Percentiles rank a stretch among this genome's conserved stretches.
These are phyloP conservation scores for Russula griseocarnosa DNA, from an alignment of 768 basidiomycete genomes.

Conservation along the genomic window DNA sequence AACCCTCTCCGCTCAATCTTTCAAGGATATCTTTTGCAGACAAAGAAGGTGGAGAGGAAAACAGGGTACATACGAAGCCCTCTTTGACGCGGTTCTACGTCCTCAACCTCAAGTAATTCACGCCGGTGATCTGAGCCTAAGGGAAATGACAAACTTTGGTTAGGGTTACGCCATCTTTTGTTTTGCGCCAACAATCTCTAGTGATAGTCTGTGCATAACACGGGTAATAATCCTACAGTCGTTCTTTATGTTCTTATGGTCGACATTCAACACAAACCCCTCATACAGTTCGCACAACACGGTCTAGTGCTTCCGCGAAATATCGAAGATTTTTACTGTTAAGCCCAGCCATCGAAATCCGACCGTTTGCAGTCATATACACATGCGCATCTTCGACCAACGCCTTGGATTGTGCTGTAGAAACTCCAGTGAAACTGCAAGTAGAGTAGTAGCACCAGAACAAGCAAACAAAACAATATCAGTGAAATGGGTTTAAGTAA, in stretches of 20 bases:
- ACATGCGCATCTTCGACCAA: conserved; percentile 72
- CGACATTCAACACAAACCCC: neutral
- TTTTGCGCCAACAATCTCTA: too few relatives aligned
- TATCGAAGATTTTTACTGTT: conserved; percentile 75
- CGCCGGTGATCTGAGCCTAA: too few relatives aligned
- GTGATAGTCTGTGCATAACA: too few relatives aligned
- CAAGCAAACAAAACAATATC: conserved; percentile 16
- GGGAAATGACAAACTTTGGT: too few relatives aligned
- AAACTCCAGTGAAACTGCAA: conserved; percentile 79
- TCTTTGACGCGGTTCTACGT: too few relatives aligned
- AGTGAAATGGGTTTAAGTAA: conserved; percentile 22
- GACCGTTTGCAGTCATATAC: conserved; percentile 81
- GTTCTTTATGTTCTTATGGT: neutral
- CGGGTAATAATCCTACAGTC: neutral
- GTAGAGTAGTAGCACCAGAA: conserved; percentile 2
- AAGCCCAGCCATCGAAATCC: conserved; percentile 93
- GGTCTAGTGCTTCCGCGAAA: conserved; percentile 68
- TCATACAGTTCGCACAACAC: conserved; percentile 50
- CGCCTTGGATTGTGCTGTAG: conserved; percentile 56
- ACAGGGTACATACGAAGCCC: too few relatives aligned
- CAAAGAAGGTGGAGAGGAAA: too few relatives aligned
- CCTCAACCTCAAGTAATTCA: too few relatives aligned
- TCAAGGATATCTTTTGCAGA: too few relatives aligned
- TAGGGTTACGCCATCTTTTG: too few relatives aligned
- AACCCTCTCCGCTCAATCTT: too few relatives aligned